Base-by-base conservation (phyloP, 1,284 basidiomycete genomes). In the Ganoderma sinense region DNA sequence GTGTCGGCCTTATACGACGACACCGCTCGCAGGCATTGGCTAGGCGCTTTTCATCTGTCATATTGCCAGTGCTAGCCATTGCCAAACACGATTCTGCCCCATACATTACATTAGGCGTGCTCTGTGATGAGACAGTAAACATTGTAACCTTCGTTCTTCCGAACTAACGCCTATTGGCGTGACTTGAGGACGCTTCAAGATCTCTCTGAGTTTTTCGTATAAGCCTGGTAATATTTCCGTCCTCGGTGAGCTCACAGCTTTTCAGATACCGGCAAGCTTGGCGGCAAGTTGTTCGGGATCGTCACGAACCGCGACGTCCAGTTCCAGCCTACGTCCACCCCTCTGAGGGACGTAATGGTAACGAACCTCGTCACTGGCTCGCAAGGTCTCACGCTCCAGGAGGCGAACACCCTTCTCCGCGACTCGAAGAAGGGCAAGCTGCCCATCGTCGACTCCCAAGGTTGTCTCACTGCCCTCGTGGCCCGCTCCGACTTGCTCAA, bases 371-470 rank as follows among this genome's bases (percentile, higher is more conserved):
- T 98, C 77, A 95, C 94, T 41, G 96, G 95, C 20, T 86, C 86
- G 1, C 87, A 94, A 75, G 96, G 96, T 51, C 91, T 97, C 76
- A 97, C 96, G 2, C 93, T 99, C 65, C 83, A 90, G 69, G 91
- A 98, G 83, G 98, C 97, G 74, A 99, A 99, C 86, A 86, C 91
- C 78, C 95, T 99, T 78, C 90, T 99, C 43, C 96, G 97, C 63
- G 93, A 96, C 81, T 97, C 94, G 61, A 99, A 99, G 82, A 99
- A 98, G 87, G 97, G 97, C 73, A 99, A 99, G 83, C 89, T 99
- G 1, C 97, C 96, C 65, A 94, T 98, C 78, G 86, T 98, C 75
- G 92, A 98, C 82, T 77, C 83, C 8, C 77, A 89, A 64, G 94
- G 94, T 69, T 85, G 90, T 73, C 91, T 98, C 60, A 88, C 92